phyloP scores from a whole-genome alignment of 139 green algal species.

The Mesotaenium endlicherianum region DNA sequence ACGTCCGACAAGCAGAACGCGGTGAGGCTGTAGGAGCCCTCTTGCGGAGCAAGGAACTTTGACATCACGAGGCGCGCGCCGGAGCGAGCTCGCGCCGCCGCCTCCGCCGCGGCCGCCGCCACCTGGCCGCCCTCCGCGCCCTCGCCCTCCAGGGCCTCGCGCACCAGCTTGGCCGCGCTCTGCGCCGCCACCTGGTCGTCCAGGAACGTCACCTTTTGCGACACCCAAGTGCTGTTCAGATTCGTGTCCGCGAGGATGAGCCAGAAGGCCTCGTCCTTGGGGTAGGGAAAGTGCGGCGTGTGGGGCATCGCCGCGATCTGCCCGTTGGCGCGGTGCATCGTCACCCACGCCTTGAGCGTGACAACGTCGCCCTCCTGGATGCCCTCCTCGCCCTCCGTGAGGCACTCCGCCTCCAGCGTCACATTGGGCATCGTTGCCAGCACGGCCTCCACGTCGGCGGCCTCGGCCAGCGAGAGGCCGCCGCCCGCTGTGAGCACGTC shows the following conservation, averaged over 20 bases:
- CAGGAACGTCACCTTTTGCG: constrained; percentile 29
- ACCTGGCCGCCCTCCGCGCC: constrained; percentile 25
- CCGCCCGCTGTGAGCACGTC: constrained; percentile 2
- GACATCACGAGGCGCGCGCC: constrained; percentile 38
- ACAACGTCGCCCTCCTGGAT: constrained; percentile 51
- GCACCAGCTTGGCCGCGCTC: background rate
- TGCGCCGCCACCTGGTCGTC: constrained; percentile 25
- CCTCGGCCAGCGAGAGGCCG: background rate
- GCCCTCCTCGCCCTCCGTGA: constrained; percentile 43
- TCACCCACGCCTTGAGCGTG: constrained; percentile 47
- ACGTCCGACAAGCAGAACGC: constrained; percentile 68
- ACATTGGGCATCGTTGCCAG: constrained; percentile 29
- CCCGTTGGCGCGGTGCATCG: constrained; percentile 9
- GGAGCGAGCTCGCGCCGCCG: background rate
- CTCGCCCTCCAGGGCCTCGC: constrained; percentile 28
- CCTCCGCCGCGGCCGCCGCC: constrained; percentile 7
- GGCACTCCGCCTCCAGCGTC: constrained; percentile 26
- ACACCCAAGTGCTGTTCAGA: constrained; percentile 26
- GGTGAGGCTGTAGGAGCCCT: constrained; percentile 34
- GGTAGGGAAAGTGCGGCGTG: constrained; percentile 48
- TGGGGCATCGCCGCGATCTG: constrained; percentile 13
- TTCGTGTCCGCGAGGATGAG: constrained; percentile 50
- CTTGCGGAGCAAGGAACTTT: constrained; percentile 35
- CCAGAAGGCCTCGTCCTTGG: constrained; percentile 58
- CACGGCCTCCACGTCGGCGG: constrained; percentile 18